These are phyloP conservation scores for Sporothrix sp. DNA, from an alignment of 2,329 filamentous ascomycete species.

Conservation along the genomic window DNA sequence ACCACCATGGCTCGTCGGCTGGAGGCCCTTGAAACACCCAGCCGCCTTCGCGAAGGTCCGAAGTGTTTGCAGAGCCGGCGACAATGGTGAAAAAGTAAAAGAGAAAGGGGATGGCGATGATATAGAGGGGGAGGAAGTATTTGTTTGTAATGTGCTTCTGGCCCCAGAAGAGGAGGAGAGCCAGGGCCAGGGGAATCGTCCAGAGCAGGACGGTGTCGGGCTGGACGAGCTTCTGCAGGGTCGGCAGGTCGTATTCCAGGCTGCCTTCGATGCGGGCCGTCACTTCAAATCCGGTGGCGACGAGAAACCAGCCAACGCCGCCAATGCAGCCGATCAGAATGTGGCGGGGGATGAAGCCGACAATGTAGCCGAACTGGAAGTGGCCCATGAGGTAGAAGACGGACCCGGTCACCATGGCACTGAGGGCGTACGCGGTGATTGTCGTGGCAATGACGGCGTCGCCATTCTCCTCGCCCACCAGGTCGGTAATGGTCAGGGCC, in stretches of 20 bases:
- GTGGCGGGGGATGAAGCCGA: slow-evolving; percentile 93
- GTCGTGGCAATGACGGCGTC: slow-evolving; percentile 89
- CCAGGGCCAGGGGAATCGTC: slow-evolving; percentile 68
- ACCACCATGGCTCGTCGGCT: slow-evolving; percentile 85
- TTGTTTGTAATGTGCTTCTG: slow-evolving; percentile 71
- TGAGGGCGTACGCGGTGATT: slow-evolving; percentile 81
- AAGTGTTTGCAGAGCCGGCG: slow-evolving; percentile 57
- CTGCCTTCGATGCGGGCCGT: slow-evolving; percentile 80
- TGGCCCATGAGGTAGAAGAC: slow-evolving; percentile 88
- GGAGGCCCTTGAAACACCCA: slow-evolving; percentile 90
- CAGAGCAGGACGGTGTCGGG: slow-evolving; percentile 71
- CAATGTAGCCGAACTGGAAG: slow-evolving; percentile 80
- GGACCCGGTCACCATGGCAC: slow-evolving; percentile 79
- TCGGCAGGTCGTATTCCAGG: slow-evolving; percentile 69
- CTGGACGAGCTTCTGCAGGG: slow-evolving; percentile 63
- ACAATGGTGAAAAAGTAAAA: slow-evolving; percentile 71
- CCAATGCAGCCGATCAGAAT: slow-evolving; percentile 97
- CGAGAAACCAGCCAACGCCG: slow-evolving; percentile 89
- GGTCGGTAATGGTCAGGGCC: slow-evolving; percentile 74
- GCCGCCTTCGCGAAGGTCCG: slow-evolving; percentile 58
- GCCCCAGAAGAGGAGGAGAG: slow-evolving; percentile 64
- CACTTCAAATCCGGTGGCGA: slow-evolving; percentile 87
- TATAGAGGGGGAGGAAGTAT: slow-evolving; percentile 78
- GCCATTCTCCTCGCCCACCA: slow-evolving; percentile 69
- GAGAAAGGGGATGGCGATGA: slow-evolving; percentile 63